phyloP scores from a whole-genome alignment of 441 rosid species.

The Syzygium malaccense region DNA sequence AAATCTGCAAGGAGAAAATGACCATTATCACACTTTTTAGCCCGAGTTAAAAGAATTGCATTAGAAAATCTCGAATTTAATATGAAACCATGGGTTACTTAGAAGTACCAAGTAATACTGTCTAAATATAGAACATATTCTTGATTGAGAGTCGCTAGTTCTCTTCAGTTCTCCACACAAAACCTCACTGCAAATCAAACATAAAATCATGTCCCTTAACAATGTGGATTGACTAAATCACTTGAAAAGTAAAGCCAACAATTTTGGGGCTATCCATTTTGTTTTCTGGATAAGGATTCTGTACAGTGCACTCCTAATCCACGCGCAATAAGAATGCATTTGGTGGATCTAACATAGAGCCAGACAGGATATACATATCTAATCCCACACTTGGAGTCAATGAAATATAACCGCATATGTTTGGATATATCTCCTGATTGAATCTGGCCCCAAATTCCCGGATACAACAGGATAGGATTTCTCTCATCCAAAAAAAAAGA shows the following conservation, averaged over 20 bases:
- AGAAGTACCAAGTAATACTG: neutral
- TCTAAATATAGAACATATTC: neutral
- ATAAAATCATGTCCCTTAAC: neutral
- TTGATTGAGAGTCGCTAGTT: neutral
- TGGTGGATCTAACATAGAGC: neutral
- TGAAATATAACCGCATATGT: no score
- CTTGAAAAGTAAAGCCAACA: neutral
- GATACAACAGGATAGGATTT: no score
- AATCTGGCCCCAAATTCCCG: no score
- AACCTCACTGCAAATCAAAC: neutral
- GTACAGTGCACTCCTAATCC: neutral
- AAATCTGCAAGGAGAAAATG: constrained; percentile 36
- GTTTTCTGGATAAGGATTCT: neutral
- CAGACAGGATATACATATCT: neutral
- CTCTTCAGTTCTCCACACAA: neutral
- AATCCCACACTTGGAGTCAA: neutral
- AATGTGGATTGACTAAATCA: neutral
- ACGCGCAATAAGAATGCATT: neutral
- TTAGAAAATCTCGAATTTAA: neutral
- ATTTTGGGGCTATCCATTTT: neutral
- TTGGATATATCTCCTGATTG: no score
- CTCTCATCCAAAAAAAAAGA: neutral
- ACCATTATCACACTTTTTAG: neutral
- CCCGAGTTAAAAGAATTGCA: neutral
- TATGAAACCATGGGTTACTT: neutral